phyloP scores from a whole-genome alignment of 78 protist genomes.

The Dictyostelium firmibasis region DNA sequence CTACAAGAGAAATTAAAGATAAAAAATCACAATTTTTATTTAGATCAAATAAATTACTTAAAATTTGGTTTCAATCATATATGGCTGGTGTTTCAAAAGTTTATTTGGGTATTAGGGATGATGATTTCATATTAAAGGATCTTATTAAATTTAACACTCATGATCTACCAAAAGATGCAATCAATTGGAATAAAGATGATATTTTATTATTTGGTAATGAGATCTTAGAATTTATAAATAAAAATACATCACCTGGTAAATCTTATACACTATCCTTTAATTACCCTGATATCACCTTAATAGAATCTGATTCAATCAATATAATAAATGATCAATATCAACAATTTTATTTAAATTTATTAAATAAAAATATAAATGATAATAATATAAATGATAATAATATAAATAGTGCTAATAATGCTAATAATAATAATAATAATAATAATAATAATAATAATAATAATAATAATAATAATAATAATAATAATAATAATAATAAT shows the following conservation, averaged over 20 bases:
- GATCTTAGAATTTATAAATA: not conserved
- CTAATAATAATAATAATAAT: slow-evolving; percentile 12
- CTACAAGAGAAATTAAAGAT: not conserved
- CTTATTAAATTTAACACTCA: not conserved
- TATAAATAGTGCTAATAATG: not conserved
- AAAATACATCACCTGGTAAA: not conserved
- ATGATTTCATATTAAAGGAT: not conserved
- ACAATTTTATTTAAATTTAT: not conserved
- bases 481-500: not conserved
- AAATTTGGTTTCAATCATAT: not conserved
- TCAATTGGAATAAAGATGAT: not conserved
- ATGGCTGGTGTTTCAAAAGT: not conserved
- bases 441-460: not conserved
- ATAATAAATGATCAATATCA: not conserved
- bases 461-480: not conserved
- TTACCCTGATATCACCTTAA: not conserved
- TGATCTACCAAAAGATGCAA: not conserved
- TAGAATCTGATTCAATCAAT: not conserved
- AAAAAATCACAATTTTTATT: not conserved
- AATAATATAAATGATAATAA: not conserved
- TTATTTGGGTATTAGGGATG: not conserved
- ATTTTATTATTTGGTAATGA: not conserved
- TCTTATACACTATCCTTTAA: not conserved
- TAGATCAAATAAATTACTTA: not conserved
- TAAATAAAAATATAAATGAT: not conserved